These are phyloP conservation scores for Torrubiellomyces zombiae DNA, from an alignment of 2,329 filamentous ascomycete genomes.

Conservation along the genomic window DNA sequence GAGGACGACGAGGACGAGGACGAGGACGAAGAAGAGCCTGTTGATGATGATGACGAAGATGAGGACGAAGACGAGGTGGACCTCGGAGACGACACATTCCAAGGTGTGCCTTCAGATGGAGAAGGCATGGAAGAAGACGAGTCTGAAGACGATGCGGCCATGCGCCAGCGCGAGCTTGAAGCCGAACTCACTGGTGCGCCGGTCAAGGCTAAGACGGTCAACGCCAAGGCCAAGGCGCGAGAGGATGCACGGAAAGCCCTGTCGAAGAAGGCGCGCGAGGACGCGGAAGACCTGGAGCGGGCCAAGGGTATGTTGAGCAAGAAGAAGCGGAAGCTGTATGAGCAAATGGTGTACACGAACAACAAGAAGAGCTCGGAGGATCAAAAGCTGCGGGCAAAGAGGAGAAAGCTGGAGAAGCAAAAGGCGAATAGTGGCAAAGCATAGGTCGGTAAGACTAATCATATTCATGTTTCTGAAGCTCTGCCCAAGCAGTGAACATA, in stretches of 20 bases:
- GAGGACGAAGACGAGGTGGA: slow-evolving; percentile 31
- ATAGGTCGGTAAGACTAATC: slow-evolving; percentile 9
- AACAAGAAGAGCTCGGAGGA: slow-evolving; percentile 85
- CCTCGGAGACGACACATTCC: slow-evolving; percentile 23
- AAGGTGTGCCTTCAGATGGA: too few species aligned
- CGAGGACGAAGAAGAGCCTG: slow-evolving; percentile 28
- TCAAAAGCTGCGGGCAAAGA: slow-evolving; percentile 73
- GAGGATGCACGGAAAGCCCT: slow-evolving; percentile 54
- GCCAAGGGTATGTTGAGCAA: slow-evolving; percentile 97
- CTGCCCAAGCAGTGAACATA: too few species aligned
- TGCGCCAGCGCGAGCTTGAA: slow-evolving; percentile 78
- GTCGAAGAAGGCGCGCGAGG: slow-evolving; percentile 53
- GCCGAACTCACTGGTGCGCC: slow-evolving; percentile 67
- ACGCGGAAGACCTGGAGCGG: slow-evolving; percentile 77
- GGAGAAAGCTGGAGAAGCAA: slow-evolving; percentile 70
- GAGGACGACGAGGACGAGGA: slow-evolving; percentile 27
- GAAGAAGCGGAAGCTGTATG: slow-evolving; percentile 92
- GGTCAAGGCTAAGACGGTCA: slow-evolving; percentile 30
- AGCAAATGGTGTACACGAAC: slow-evolving; percentile 95
- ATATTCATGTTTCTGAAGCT: neutral
- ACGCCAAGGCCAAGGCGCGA: slow-evolving; percentile 42
- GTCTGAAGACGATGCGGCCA: slow-evolving; percentile 41
- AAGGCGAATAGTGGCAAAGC: slow-evolving; percentile 26
- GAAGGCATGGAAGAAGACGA: slow-evolving; percentile 21
- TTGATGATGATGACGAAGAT: slow-evolving; percentile 23